Evolutionary conservation across 352 stramenopile species (phyloP).

Genomic region (Pseudoperonospora humuli): DNA sequence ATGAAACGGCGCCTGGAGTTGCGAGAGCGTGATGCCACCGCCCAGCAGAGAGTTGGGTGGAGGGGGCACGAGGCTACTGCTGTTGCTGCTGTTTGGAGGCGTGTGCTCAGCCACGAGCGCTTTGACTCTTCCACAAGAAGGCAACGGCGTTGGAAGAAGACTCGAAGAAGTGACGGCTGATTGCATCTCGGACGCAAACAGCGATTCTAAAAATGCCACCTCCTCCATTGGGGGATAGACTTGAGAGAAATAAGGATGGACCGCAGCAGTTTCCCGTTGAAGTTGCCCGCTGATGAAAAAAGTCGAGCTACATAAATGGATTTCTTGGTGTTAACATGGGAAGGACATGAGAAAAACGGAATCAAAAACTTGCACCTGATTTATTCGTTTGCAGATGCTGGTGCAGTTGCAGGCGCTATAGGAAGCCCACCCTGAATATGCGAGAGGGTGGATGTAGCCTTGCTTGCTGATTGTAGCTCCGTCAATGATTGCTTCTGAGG

Average conservation of each 20-base stretch:
- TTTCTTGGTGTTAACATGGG: background rate
- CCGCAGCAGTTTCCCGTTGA: conserved; percentile 16
- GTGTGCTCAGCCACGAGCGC: conserved; percentile 9
- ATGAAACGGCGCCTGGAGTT: conserved; percentile 15
- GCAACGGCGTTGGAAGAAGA: conserved; percentile 13
- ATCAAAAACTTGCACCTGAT: conserved; percentile 1
- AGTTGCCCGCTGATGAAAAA: conserved; percentile 15
- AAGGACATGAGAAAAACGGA: conserved; percentile 6
- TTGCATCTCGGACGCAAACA: conserved; percentile 46
- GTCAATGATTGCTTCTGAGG: background rate
- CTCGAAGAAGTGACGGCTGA: conserved; percentile 10
- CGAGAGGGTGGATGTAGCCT: background rate
- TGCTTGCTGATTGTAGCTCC: background rate
- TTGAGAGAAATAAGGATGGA: conserved; percentile 4
- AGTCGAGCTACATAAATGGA: background rate
- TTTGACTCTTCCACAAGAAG: conserved; percentile 19
- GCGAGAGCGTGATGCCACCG: conserved; percentile 17
- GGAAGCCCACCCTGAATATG: background rate
- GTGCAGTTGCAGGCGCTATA: background rate
- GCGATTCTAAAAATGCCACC: conserved; percentile 61
- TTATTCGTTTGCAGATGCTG: conserved; percentile 4
- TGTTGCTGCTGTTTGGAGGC: conserved; percentile 5
- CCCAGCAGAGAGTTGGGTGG: conserved; percentile 29
- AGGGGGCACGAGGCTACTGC: conserved; percentile 11
- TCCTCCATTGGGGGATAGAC: conserved; percentile 36